Percentiles rank a stretch among this genome's conserved stretches.
Conservation (phyloP, 768 basidiomycete genomes). For the Suillus ampliporus region DNA sequence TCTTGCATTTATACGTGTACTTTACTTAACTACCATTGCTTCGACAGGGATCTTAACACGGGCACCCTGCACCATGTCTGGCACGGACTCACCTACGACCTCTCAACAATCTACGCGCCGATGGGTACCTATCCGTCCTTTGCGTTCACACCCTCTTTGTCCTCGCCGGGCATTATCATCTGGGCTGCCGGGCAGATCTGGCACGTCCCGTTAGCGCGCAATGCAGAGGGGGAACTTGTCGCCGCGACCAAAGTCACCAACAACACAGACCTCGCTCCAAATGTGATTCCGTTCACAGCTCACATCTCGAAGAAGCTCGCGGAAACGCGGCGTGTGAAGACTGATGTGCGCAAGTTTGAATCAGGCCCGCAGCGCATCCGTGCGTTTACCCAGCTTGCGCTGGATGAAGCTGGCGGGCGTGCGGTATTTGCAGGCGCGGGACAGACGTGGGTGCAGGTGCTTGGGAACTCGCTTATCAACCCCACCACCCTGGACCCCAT, state of each 20-base stretch:
- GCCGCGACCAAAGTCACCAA: conserved; percentile 19
- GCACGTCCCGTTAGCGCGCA: conserved; percentile 59
- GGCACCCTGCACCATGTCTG: conserved; percentile 70
- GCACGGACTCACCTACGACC: conserved; percentile 73
- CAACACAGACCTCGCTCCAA: conserved; percentile 35
- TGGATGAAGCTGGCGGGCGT: conserved; percentile 56
- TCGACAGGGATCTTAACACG: conserved; percentile 62
- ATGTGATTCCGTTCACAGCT: conserved; percentile 61
- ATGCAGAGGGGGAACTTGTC: conserved; percentile 58
- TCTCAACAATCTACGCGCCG: conserved; percentile 66
- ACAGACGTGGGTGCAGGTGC: conserved; percentile 55
- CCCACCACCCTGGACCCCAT: conserved; percentile 5
- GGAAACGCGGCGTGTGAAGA: conserved; percentile 54
- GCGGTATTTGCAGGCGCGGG: conserved; percentile 76
- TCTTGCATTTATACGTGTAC: not conserved
- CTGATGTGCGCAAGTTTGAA: conserved; percentile 60
- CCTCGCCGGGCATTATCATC: conserved; percentile 57
- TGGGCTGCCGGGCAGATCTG: conserved; percentile 80
- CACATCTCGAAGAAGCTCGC: conserved; percentile 69
- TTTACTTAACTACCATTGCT: conserved; percentile 6
- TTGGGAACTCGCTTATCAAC: conserved; percentile 48
- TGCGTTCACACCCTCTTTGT: conserved; percentile 64
- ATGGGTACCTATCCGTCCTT: conserved; percentile 85
- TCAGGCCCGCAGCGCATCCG: conserved; percentile 59
- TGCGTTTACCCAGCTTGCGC: conserved; percentile 65